Conservation (phyloP, 2,329 filamentous ascomycete species). For the Orbilia brochopaga region DNA sequence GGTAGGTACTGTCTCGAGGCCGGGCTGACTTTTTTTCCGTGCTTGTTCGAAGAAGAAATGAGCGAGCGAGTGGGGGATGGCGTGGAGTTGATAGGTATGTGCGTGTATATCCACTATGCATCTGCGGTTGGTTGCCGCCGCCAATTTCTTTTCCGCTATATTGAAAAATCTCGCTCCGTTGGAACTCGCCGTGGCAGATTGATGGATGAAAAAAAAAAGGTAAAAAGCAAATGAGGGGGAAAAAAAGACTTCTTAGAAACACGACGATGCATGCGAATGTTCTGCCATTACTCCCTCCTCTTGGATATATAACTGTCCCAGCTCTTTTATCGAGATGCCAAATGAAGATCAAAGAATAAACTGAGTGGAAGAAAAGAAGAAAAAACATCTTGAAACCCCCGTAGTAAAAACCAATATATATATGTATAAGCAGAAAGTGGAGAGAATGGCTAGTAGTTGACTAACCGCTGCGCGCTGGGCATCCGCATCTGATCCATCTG, state of each 20-base stretch:
- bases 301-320: constrained; percentile 24
- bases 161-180: neutral
- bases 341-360: constrained; percentile 5
- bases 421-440: constrained; percentile 13
- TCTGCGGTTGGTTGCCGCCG: too few species aligned
- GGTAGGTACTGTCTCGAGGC: too few species aligned
- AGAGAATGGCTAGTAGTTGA: constrained; percentile 36
- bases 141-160: constrained; percentile 1
- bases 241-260: neutral
- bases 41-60: too few species aligned
- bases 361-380: constrained; percentile 10
- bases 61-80: too few species aligned
- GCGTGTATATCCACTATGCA: too few species aligned
- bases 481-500: constrained; percentile 51
- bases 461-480: constrained; percentile 43
- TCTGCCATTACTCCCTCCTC: constrained; percentile 48
- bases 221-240: too few species aligned
- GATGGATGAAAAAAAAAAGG: constrained; percentile 21
- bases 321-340: constrained; percentile 35
- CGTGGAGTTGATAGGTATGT: too few species aligned
- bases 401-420: too few species aligned
- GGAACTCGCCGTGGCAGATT: constrained; percentile 19
- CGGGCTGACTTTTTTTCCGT: too few species aligned
- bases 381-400: too few species aligned
- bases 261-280: constrained; percentile 37